Percentiles rank a stretch among this genome's conserved stretches.
Evolutionary conservation across 805 yeast genomes (phyloP).

Genomic region (Ogataea pignaliae): DNA sequence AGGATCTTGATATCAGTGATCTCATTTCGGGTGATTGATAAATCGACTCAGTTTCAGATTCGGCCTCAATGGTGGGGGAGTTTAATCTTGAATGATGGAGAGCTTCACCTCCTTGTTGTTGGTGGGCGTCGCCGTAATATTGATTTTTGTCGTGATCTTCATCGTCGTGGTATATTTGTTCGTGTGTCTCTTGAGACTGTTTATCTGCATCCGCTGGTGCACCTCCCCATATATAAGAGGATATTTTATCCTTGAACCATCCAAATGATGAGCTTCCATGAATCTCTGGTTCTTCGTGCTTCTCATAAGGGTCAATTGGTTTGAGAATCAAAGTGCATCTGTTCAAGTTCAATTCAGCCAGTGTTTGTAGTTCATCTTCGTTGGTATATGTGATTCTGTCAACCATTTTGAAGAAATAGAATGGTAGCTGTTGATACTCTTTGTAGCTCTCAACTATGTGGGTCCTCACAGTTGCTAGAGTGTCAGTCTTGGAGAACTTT

Average conservation of each 20-base stretch:
- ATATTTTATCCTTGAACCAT: conserved; percentile 25
- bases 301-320: conserved; percentile 38
- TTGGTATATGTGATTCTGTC: conserved; percentile 62
- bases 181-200: background rate
- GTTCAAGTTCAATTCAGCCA: conserved; percentile 52
- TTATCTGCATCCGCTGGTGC: background rate
- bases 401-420: conserved; percentile 46
- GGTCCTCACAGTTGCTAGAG: conserved; percentile 53
- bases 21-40: conserved; percentile 25
- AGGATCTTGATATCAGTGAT: conserved; percentile 15
- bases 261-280: conserved; percentile 12
- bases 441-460: conserved; percentile 48
- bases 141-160: background rate
- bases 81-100: background rate
- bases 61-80: conserved; percentile 10
- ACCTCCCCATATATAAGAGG: conserved; percentile 7
- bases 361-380: conserved; percentile 53
- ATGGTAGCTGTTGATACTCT: conserved; percentile 48
- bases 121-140: background rate
- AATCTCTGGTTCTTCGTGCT: conserved; percentile 9
- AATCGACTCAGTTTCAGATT: conserved; percentile 19
- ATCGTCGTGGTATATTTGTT: background rate
- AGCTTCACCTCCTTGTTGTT: background rate
- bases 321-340: conserved; percentile 72
- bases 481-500: conserved; percentile 41